A percentile compares a stretch with the other conserved stretches of the same genome.
These are phyloP conservation scores for Theileria orientalis DNA, from an alignment of 169 alveolate species.

Conservation along the genomic window DNA sequence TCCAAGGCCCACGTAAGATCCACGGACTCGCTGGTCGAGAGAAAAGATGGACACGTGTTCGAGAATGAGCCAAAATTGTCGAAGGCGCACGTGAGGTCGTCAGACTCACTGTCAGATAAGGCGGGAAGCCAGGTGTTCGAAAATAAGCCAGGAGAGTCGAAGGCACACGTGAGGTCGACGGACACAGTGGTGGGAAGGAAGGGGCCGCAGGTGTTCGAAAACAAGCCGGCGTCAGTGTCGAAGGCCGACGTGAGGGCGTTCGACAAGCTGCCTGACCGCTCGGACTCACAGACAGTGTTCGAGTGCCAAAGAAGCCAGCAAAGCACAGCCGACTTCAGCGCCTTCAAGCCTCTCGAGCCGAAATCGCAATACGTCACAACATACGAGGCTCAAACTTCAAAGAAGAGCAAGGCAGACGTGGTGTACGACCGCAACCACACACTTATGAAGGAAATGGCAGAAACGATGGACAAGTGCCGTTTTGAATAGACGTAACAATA, in stretches of 20 bases:
- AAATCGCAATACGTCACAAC: slow-evolving; percentile 43
- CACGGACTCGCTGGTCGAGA: slow-evolving; percentile 14
- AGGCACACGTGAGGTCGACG: slow-evolving; percentile 20
- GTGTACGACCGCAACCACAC: slow-evolving; percentile 14
- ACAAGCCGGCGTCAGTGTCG: slow-evolving; percentile 36
- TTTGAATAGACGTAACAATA: neutral
- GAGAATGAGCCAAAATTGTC: slow-evolving; percentile 61
- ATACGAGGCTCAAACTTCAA: slow-evolving; percentile 54
- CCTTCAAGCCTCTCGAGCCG: slow-evolving; percentile 20
- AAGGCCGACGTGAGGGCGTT: slow-evolving; percentile 34
- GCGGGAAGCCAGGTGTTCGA: slow-evolving; percentile 28
- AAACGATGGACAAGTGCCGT: slow-evolving; percentile 64
- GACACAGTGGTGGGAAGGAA: slow-evolving; percentile 8
- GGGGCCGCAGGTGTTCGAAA: slow-evolving; percentile 38
- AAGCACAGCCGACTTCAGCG: slow-evolving; percentile 46
- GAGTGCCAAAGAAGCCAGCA: slow-evolving; percentile 24
- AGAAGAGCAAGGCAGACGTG: slow-evolving; percentile 38
- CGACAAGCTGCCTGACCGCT: slow-evolving; percentile 15
- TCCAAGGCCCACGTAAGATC: slow-evolving; percentile 53
- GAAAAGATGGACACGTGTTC: slow-evolving; percentile 35
- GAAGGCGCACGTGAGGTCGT: slow-evolving; percentile 41
- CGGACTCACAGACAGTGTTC: slow-evolving; percentile 23
- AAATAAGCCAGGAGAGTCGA: slow-evolving; percentile 44
- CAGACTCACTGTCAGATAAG: neutral
- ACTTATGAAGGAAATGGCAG: slow-evolving; percentile 54